Base-by-base conservation (phyloP, 805 yeast genomes). In the Nakazawaea ernobii region DNA sequence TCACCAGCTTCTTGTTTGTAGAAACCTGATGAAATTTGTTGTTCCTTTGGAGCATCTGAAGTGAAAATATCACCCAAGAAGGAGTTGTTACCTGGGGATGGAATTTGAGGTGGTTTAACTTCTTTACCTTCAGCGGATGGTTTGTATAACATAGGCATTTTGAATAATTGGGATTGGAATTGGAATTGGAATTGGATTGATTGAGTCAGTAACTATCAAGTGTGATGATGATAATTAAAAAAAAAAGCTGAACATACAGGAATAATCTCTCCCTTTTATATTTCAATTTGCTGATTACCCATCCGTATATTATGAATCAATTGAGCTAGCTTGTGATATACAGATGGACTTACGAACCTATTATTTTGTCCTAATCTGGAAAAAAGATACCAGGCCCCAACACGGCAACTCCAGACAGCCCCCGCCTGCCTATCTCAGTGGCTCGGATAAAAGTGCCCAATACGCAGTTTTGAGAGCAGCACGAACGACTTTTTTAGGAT, bases 1-100 rank as follows among this genome's bases (percentile, higher is more conserved):
- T 77, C 81, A 50, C 89, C 89, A 48, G 69, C 68, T 63, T 80
- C 84, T 66, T 83, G 88, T 58, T 70, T 74, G 75, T 78, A 83
- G 69, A 83, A 82, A 45, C 90, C 90, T 60, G 82, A 71, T 14
- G 82, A 65, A 53, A 83, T 77, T 61, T 78, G 79, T 60, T 80
- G 65, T 43, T 77, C 87, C 43, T 69, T 62, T 55, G 79, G 80
- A 46, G 81, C 82, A 27, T 77, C 80, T 17, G 84, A 77, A 37
- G 81, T 73, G 66, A 77, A 77, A 52, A 73, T 69, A 59, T 83
- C 90, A 46, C 86, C 84, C 52, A 83, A 71, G 71, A 79, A 83
- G 7, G 89, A 75, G 65, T 83, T 83, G 70, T 73, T 77, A 51
- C 84, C 83, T 63, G 82, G 81, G 48, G 83, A 71, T 49, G 84